phyloP scores from a whole-genome alignment of 2,329 filamentous ascomycete species.

The Cladosporium colombiae region DNA sequence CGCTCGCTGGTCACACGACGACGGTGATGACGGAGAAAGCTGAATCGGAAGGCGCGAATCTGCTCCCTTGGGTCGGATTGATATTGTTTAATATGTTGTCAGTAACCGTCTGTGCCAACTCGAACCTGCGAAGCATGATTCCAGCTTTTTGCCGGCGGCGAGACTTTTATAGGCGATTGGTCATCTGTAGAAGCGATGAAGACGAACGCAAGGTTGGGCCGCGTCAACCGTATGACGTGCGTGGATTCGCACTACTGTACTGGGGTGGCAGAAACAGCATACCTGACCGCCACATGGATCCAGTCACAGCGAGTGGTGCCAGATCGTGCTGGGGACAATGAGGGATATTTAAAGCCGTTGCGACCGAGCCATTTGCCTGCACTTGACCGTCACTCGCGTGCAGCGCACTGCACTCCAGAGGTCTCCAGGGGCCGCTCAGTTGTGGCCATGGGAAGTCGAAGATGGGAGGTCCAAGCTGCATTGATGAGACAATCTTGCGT shows the following conservation, averaged over 20 bases:
- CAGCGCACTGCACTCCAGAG: background rate
- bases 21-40: background rate
- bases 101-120: background rate
- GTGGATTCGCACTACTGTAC: slow-evolving; percentile 5
- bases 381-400: background rate
- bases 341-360: background rate
- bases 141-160: background rate
- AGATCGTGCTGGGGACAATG: background rate
- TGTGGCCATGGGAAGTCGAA: background rate
- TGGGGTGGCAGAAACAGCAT: background rate
- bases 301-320: background rate
- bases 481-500: background rate
- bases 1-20: background rate
- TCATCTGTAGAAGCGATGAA: background rate
- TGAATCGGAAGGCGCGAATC: background rate
- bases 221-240: slow-evolving; percentile 13
- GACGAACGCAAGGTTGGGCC: slow-evolving; percentile 1
- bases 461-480: background rate
- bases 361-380: background rate
- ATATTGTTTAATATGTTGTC: background rate
- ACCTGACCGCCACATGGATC: background rate
- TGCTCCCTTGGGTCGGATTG: background rate
- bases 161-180: background rate
- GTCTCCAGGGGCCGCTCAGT: background rate
- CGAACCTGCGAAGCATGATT: background rate